Conservation (phyloP, 2,329 filamentous ascomycete genomes). For the Claviceps sp. region DNA sequence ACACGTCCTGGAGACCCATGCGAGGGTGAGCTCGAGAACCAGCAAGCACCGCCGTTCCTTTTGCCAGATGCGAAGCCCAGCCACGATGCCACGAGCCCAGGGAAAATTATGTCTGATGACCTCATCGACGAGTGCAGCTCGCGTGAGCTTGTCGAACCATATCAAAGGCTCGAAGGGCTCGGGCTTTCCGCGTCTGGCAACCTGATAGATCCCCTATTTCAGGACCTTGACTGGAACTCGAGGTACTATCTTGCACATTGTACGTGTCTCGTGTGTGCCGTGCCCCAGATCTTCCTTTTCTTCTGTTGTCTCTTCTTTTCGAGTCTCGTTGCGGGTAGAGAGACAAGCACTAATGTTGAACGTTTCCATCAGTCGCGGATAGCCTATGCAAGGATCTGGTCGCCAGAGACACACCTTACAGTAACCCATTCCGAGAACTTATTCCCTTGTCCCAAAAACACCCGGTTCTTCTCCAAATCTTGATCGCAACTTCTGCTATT, state of each 20-base stretch:
- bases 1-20: background rate
- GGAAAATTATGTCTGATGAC: background rate
- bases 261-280: slow-evolving; percentile 16
- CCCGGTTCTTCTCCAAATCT: slow-evolving; percentile 33
- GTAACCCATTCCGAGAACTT: slow-evolving; percentile 35
- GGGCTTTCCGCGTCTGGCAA: slow-evolving; percentile 8
- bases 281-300: background rate
- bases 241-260: slow-evolving; percentile 38
- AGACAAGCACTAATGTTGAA: slow-evolving; percentile 10
- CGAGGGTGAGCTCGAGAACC: background rate
- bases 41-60: background rate
- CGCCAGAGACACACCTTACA: slow-evolving; percentile 29
- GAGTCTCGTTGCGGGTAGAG: background rate
- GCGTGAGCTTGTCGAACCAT: background rate
- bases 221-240: slow-evolving; percentile 33
- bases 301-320: background rate
- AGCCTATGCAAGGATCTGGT: slow-evolving; percentile 42
- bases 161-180: background rate
- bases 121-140: background rate
- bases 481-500: slow-evolving; percentile 35
- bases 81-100: background rate
- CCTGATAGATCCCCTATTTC: slow-evolving; percentile 41
- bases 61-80: background rate
- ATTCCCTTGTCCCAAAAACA: slow-evolving; percentile 32
- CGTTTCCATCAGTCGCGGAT: slow-evolving; percentile 23